Base-by-base conservation (phyloP, 192 early-diverging fungal species). In the Podila clonocystis region DNA sequence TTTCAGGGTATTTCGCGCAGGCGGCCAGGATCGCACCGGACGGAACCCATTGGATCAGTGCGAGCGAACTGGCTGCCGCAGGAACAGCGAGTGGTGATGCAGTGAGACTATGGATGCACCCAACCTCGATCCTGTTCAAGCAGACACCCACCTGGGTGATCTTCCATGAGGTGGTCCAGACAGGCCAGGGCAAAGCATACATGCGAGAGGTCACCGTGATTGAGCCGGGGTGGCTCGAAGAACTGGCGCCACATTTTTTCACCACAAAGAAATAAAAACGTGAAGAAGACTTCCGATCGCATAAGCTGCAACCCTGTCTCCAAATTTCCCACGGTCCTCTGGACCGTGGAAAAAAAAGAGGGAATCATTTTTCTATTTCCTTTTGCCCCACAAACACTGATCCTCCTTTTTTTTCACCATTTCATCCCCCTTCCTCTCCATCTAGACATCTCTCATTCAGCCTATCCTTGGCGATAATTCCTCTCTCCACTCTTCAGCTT, bases 151-250 rank as follows among this genome's bases (percentile, higher is more conserved):
- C 96, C 63, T 99, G 95, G 85, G 95, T 99, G 49, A 92, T 99
- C 20, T 99, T 97, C 78, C 94, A 97, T 75, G 95, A 97, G 82
- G 89, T 99, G 33, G 90, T 98, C 2, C 92, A 97, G 90, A 99
- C 97, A 26, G 92, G 91, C 24, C 70, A 79, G 29, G 77, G 70
- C 29, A 97, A 98, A 80, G 93, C 97, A 68, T 99, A 94, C 74
- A 99, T 99, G 96, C 94, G 94, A 36, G 97, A 96, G 69, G 89
- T 97, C 19, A 97, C 96, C 0, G 91, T 93, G 13, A 94, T 99
- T 26, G 98, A 99, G 29, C 86, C 91, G 15, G 89, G 89, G n/a
- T 98, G 98, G 98, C 82, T 99, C 64, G 94, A 94, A n/a, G 96
- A 99, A 84, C 90, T 96, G 9, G 97, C 96, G 2, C 96, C 96